Percentiles rank a stretch among this genome's conserved stretches.
Conservation (phyloP, 139 green algal species). For the Pycnococcus provasolii region DNA sequence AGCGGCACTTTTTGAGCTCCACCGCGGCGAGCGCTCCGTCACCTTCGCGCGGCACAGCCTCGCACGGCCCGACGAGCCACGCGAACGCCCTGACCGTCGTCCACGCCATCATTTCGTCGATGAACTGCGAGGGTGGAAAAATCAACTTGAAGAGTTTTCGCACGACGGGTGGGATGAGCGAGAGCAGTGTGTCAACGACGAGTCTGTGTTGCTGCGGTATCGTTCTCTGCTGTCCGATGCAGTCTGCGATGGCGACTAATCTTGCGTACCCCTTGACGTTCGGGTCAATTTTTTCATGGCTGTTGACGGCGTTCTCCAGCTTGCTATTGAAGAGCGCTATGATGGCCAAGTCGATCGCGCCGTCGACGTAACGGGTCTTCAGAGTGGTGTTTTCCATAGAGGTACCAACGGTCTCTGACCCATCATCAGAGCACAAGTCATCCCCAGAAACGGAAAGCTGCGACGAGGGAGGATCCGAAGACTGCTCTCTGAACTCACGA, state of each 20-base stretch:
- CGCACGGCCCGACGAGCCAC: conserved; percentile 26
- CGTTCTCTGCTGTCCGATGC: neutral
- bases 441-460: no score
- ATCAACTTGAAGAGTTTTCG: conserved; percentile 15
- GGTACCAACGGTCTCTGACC: no score
- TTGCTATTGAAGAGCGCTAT: conserved; percentile 18
- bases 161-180: neutral
- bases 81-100: conserved; percentile 14
- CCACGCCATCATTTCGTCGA: conserved; percentile 16
- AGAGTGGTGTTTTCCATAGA: no score
- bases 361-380: conserved; percentile 5
- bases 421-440: no score
- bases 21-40: conserved; percentile 11
- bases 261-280: neutral
- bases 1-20: conserved; percentile 20
- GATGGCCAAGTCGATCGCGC: neutral
- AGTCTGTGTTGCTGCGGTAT: neutral
- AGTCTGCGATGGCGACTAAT: neutral
- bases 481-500: no score
- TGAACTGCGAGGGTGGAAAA: neutral
- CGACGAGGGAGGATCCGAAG: no score
- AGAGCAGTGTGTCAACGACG: neutral
- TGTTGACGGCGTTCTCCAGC: neutral
- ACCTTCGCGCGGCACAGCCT: conserved; percentile 11
- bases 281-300: neutral